A percentile compares a stretch with the other conserved stretches of the same genome.
Evolutionary conservation across 176 grass and related monocot genomes (phyloP).

Genomic region (Hordeum marinum): DNA sequence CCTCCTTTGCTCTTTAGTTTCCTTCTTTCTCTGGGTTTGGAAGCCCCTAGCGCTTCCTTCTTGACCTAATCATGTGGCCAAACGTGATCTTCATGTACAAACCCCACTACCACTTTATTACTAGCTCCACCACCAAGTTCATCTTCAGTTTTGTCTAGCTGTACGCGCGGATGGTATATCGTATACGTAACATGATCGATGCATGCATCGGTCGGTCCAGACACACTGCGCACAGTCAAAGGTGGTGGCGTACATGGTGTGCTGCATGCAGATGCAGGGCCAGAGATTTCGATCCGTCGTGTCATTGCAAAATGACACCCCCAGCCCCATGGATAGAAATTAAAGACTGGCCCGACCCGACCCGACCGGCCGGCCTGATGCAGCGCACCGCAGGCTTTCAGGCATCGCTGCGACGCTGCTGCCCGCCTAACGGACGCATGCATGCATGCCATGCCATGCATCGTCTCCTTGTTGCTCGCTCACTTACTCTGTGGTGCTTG

Average conservation of each 20-base stretch:
- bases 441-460: background rate
- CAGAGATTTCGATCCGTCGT: slow-evolving; percentile 11
- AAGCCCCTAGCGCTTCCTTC: background rate
- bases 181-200: background rate
- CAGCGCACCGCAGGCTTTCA: slow-evolving; percentile 9
- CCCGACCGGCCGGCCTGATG: background rate
- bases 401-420: background rate
- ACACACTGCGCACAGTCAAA: background rate
- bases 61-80: slow-evolving; percentile 34
- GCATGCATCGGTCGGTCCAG: background rate
- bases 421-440: slow-evolving; percentile 2
- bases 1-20: slow-evolving; percentile 19
- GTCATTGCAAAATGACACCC: slow-evolving; percentile 3
- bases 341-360: background rate
- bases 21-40: slow-evolving; percentile 6
- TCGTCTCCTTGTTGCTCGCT: slow-evolving; percentile 27
- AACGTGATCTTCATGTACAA: slow-evolving; percentile 15
- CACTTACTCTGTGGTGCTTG: background rate
- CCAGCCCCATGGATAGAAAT: background rate
- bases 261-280: background rate
- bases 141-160: background rate
- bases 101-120: background rate
- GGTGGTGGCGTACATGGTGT: background rate
- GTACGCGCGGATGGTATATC: background rate
- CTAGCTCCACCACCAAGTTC: background rate